Evolutionary conservation across 2,329 filamentous ascomycete species (phyloP), one percentile per base, ranked within the genome.

Genomic region (Xylariaceae sp.): DNA sequence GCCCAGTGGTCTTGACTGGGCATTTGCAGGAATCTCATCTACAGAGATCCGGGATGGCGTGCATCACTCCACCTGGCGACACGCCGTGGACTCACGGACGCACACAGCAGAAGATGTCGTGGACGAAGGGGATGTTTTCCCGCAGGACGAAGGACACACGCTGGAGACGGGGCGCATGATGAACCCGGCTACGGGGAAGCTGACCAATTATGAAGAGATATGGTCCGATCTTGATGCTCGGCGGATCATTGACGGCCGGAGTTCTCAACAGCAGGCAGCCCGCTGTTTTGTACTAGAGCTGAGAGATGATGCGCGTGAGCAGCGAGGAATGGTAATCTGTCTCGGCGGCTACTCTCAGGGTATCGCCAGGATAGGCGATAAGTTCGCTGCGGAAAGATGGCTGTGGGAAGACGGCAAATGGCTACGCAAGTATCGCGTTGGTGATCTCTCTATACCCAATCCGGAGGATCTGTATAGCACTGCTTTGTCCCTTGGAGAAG

Each of bases 181-280:
- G 9, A 86, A 89, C 62, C 84, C 84, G 0, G 75, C 71, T 1
- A 84, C 82, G 1, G 81, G 82, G 0, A 37, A 66, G 1, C 69
- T 78, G 34, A 79, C 79, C 8, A 73, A 74, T 1, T 91, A 92
- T 63, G 87, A 90, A 69, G 88, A 91, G 71, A 68, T 88, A 2
- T 91, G 88, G 88, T 70, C 74, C 1, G 82, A 86, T 37, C 70
- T 76, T 2, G 65, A 72, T 2, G 67, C 78, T 2, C 69, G 73
- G 2, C 74, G 72, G 0, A 66, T 68, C 1, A 64, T 70, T 1
- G 37, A 33, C 4, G 23, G 4, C 5, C 56, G 19, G 29, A 51
- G 12, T 7, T 12, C 47, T 3, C 41, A 11, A 21, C 53, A 62
- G 17, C 54, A 56, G 5, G 57, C 57, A 17, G 59, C 56, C 0